Percentiles rank a stretch among this genome's conserved stretches.
Conservation (phyloP, 179 eudicot species). For the Spergularia azorica region DNA sequence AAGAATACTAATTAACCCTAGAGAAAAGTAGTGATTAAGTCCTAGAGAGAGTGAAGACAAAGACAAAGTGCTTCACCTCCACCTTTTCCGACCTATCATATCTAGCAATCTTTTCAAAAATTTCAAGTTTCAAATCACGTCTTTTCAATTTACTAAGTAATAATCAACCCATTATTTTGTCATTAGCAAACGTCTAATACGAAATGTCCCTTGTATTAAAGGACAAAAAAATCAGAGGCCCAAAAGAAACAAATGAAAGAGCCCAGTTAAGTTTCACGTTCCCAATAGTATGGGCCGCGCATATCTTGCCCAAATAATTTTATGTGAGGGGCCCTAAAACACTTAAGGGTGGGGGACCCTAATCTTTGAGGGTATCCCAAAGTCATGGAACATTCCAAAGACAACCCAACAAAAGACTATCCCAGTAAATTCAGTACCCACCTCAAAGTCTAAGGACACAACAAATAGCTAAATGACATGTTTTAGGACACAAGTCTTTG, state of each 20-base stretch:
- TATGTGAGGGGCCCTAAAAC: not conserved
- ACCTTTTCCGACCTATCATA: constrained; percentile 29
- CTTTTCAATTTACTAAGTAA: not conserved
- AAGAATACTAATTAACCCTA: not conserved
- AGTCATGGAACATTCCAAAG: constrained; percentile 35
- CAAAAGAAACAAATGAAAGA: constrained; percentile 25
- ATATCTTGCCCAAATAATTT: constrained; percentile 32
- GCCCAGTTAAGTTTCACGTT: constrained; percentile 24
- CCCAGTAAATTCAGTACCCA: constrained; percentile 13
- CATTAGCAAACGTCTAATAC: constrained; percentile 32
- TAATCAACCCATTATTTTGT: constrained; percentile 26
- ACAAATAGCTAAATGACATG: constrained; percentile 34
- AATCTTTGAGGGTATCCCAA: constrained; percentile 29
- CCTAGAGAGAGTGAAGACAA: constrained; percentile 41
- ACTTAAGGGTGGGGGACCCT: constrained; percentile 12
- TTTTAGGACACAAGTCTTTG: not conserved
- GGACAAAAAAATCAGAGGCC: constrained; percentile 30
- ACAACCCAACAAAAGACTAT: constrained; percentile 30
- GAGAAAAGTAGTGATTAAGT: constrained; percentile 20
- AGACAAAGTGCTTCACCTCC: constrained; percentile 25
- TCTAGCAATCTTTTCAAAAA: constrained; percentile 13
- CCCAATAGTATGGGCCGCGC: constrained; percentile 43
- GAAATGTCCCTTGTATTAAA: constrained; percentile 13
- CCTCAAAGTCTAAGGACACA: constrained; percentile 2
- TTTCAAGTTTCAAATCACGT: constrained; percentile 20